Conservation (phyloP, 2,329 filamentous ascomycete genomes). For the Parastagonospora nodorum region DNA sequence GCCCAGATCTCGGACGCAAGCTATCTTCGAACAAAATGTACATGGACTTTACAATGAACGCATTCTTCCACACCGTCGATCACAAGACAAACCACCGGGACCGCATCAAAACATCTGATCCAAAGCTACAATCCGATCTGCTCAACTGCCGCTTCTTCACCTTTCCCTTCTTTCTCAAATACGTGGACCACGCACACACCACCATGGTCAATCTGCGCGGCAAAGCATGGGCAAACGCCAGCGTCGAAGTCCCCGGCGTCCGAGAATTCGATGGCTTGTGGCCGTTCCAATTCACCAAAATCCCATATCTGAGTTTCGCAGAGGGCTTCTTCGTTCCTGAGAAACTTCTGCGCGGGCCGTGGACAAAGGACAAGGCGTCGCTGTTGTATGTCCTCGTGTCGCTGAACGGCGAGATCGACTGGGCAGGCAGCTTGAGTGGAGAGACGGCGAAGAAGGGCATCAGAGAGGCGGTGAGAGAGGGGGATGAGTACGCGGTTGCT, state of each 20-base stretch:
- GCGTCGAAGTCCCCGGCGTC: constrained; percentile 29
- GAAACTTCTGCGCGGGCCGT: constrained; percentile 44
- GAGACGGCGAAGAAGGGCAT: constrained; percentile 42
- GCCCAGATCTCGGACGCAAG: constrained; percentile 35
- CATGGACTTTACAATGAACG: constrained; percentile 37
- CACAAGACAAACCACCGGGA: constrained; percentile 32
- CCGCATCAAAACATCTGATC: constrained; percentile 24
- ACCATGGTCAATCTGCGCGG: constrained; percentile 34
- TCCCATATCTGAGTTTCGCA: constrained; percentile 39
- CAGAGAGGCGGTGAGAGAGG: constrained; percentile 31
- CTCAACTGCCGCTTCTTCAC: constrained; percentile 44
- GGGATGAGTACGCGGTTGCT: constrained; percentile 38
- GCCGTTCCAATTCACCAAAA: constrained; percentile 37
- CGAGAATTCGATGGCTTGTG: constrained; percentile 33
- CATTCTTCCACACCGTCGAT: constrained; percentile 42
- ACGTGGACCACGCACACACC: constrained; percentile 37
- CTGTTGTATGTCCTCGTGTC: constrained; percentile 43
- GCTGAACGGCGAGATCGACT: constrained; percentile 42
- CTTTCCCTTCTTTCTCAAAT: constrained; percentile 41
- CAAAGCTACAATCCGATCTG: constrained; percentile 32
- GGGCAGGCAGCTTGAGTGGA: constrained; percentile 39
- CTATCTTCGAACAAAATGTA: constrained; percentile 35
- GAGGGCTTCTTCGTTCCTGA: constrained; percentile 39
- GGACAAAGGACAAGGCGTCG: constrained; percentile 34
- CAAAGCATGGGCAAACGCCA: constrained; percentile 37